These are phyloP conservation scores for Paramyrothecium sp. DNA, from an alignment of 2,329 filamentous ascomycete genomes.

Conservation along the genomic window DNA sequence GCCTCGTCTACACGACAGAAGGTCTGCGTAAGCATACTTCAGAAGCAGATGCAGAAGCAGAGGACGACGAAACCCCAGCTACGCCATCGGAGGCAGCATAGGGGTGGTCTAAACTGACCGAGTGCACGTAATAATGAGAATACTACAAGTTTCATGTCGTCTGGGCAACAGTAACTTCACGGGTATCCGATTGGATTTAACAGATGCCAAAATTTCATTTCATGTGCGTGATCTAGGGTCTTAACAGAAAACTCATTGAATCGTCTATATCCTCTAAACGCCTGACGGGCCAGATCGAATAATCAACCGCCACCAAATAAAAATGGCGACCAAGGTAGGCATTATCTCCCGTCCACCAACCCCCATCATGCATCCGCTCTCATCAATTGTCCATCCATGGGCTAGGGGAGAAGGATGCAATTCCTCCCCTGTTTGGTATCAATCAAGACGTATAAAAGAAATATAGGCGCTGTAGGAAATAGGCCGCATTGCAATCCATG, in stretches of 20 bases:
- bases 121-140: no score
- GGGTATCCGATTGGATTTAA: neutral
- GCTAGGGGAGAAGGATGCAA: neutral
- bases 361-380: constrained; percentile 6
- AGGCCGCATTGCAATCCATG: neutral
- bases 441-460: constrained; percentile 10
- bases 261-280: constrained; percentile 39
- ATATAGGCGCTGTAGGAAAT: constrained; percentile 8
- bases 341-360: constrained; percentile 4
- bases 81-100: constrained; percentile 6
- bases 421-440: constrained; percentile 12
- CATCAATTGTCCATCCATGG: neutral
- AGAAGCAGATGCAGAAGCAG: constrained; percentile 17
- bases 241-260: constrained; percentile 32
- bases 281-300: constrained; percentile 31
- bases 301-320: constrained; percentile 16
- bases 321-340: constrained; percentile 8
- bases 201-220: constrained; percentile 3
- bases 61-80: constrained; percentile 5
- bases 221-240: constrained; percentile 29
- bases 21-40: constrained; percentile 43
- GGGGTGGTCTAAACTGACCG: constrained; percentile 6
- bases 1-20: constrained; percentile 45
- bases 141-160: no score
- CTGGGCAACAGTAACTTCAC: neutral